Percentiles rank a stretch among this genome's conserved stretches.
Conservation (phyloP, 371 early-diverging fungal genomes). For the Rhizopus arrhizus region DNA sequence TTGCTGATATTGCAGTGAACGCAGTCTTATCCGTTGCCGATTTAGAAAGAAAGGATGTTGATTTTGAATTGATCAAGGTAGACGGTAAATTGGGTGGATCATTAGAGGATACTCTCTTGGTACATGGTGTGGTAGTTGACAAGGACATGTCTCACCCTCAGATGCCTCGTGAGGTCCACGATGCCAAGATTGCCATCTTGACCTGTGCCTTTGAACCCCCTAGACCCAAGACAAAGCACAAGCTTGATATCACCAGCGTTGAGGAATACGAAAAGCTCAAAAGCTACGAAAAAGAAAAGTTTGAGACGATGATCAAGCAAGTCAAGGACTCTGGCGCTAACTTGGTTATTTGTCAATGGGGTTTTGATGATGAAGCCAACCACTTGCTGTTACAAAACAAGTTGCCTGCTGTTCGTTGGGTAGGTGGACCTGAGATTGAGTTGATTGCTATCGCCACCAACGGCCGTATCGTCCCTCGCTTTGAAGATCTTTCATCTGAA, state of each 20-base stretch:
- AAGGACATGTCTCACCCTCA: slow-evolving; percentile 99
- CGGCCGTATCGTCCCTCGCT: slow-evolving; percentile 99
- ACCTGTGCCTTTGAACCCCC: slow-evolving; percentile 99
- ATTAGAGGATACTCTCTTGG: slow-evolving; percentile 89
- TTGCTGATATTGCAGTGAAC: slow-evolving; percentile 97
- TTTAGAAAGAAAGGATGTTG: slow-evolving; percentile 98
- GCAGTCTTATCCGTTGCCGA: slow-evolving; percentile 98
- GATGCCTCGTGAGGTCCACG: slow-evolving; percentile 96
- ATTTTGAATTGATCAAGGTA: slow-evolving; percentile 99
- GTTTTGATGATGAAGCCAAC: slow-evolving; percentile 99
- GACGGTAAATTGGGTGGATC: slow-evolving; percentile 98
- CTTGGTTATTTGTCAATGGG: slow-evolving; percentile 99
- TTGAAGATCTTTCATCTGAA: slow-evolving; percentile 91
- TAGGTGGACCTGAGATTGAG: slow-evolving; percentile 99
- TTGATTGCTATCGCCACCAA: slow-evolving; percentile 99
- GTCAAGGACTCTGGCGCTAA: slow-evolving; percentile 98
- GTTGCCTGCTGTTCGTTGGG: slow-evolving; percentile 99
- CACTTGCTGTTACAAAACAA: slow-evolving; percentile 97
- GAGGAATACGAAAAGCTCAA: slow-evolving; percentile 98
- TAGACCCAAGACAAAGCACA: slow-evolving; percentile 99
- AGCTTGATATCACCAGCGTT: slow-evolving; percentile 95
- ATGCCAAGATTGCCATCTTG: slow-evolving; percentile 98
- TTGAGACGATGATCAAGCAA: slow-evolving; percentile 95
- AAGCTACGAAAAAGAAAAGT: slow-evolving; percentile 94
- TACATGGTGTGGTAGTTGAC: slow-evolving; percentile 98